Evolutionary conservation across 75 land plant species (phyloP), one percentile per base, ranked within the genome.

Genomic region (Cupressus sempervirens): DNA sequence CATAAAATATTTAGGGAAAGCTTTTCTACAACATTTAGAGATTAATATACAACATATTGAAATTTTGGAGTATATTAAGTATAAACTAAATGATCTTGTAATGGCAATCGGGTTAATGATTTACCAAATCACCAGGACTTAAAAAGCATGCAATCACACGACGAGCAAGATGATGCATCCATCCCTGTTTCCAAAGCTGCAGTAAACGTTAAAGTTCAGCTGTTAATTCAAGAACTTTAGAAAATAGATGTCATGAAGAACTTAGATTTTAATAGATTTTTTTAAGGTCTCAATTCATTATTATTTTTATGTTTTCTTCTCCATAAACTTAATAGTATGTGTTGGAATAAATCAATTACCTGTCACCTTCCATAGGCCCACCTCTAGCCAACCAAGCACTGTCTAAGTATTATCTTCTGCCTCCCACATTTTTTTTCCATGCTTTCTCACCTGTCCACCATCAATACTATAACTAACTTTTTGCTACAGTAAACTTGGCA

Each of bases 91-190:
- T n/a, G 65, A 80, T 9, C 8, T 80, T 26, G 26, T 40, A 45
- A 80, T 26, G 29, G 30, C 11, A 80, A n/a, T 40, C 10, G 52
- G 34, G 52, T 11, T 26, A 80, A 46, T 80, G 13, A 84, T 82
- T 10, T 92, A 97, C 99, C 93, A 97, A 83, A 89, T 97, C 99
- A 50, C 97, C 99, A 77, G 97, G 92, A 80, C 97, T 95, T 36
- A 97, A 87, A 83, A 94, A 97, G 83, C 99, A 97, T 52, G 99
- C 99, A 73, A 97, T 95, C 62, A 90, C 91, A 88, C 95, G 97
- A 14, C 99, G 93, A 56, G 99, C 99, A 73, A 97, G 91, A 91
- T 97, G 99, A 86, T 97, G 99, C 92, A 97, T 93, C 97, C 99
- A 97, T 85, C 99, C 99, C 94, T 96, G 95, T 81, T 93, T 94